Percentiles rank a stretch among this genome's conserved stretches.
phyloP scores from a whole-genome alignment of 805 yeast species.

The Sporopachydermia quercuum region DNA sequence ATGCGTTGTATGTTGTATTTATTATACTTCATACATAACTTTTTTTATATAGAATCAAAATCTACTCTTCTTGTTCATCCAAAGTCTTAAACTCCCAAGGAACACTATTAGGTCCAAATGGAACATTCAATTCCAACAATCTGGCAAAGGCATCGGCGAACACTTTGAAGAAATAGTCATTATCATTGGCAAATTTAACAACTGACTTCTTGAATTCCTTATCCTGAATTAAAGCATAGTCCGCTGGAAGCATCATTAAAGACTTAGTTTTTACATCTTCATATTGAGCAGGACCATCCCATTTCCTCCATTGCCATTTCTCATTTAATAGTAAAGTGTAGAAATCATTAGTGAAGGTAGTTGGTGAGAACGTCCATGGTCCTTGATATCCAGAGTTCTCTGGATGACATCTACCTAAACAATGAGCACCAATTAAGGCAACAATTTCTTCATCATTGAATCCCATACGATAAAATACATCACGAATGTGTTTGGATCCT shows the following conservation, averaged over 20 bases:
- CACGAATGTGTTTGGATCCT: slow-evolving; percentile 50
- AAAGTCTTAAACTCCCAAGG: slow-evolving; percentile 45
- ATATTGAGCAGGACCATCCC: slow-evolving; percentile 51
- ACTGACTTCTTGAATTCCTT: slow-evolving; percentile 46
- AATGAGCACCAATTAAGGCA: slow-evolving; percentile 63
- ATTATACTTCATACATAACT: too few relatives aligned
- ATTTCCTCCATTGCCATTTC: slow-evolving; percentile 36
- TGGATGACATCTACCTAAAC: slow-evolving; percentile 63
- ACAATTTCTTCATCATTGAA: slow-evolving; percentile 61
- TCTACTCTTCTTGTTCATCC: slow-evolving; percentile 44
- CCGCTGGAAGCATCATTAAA: slow-evolving; percentile 82
- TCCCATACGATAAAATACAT: slow-evolving; percentile 50
- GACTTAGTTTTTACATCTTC: slow-evolving; percentile 41
- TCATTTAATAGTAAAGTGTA: slow-evolving; percentile 40
- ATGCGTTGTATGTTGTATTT: too few relatives aligned
- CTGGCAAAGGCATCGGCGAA: slow-evolving; percentile 56
- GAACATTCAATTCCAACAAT: slow-evolving; percentile 62
- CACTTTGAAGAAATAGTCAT: slow-evolving; percentile 43
- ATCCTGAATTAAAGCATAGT: slow-evolving; percentile 53
- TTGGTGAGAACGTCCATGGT: slow-evolving; percentile 74
- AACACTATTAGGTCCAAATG: slow-evolving; percentile 35
- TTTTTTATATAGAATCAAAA: too few relatives aligned
- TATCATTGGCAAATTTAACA: slow-evolving; percentile 51
- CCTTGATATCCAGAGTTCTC: slow-evolving; percentile 52
- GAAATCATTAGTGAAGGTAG: slow-evolving; percentile 55